A percentile compares a stretch with the other conserved stretches of the same genome.
Evolutionary conservation across 495 filamentous ascomycete species (phyloP).

Genomic region (Penicillium nucicola): DNA sequence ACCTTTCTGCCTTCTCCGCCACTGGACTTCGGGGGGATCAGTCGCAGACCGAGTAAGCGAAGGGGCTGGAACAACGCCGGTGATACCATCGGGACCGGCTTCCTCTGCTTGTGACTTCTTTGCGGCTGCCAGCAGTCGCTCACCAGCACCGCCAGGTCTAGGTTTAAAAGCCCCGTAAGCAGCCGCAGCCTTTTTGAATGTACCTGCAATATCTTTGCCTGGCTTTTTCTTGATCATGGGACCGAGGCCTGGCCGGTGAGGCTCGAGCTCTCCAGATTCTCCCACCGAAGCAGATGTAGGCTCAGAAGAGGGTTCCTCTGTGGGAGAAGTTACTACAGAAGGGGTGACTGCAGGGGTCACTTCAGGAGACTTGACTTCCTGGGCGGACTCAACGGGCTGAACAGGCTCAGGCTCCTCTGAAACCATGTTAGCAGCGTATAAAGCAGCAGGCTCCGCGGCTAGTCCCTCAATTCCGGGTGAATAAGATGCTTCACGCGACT

Average conservation of each 20-base stretch:
- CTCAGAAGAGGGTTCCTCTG: not conserved
- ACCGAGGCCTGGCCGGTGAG: slow-evolving; percentile 72
- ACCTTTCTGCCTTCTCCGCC: slow-evolving; percentile 9
- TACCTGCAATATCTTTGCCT: slow-evolving; percentile 65
- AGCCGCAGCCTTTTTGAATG: slow-evolving; percentile 80
- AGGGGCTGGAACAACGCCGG: slow-evolving; percentile 78
- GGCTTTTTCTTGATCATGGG: slow-evolving; percentile 87
- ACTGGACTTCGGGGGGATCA: slow-evolving; percentile 23
- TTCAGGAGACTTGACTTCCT: not conserved
- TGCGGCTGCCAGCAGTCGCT: slow-evolving; percentile 56
- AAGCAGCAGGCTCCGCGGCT: slow-evolving; percentile 13
- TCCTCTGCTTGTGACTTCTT: slow-evolving; percentile 51
- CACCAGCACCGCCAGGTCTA: slow-evolving; percentile 74
- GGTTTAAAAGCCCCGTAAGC: slow-evolving; percentile 84
- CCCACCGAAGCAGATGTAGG: slow-evolving; percentile 22
- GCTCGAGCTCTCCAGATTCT: slow-evolving; percentile 40
- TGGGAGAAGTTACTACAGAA: not conserved
- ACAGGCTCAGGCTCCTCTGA: not conserved
- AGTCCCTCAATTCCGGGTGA: slow-evolving; percentile 3
- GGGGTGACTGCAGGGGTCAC: not conserved
- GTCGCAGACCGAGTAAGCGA: slow-evolving; percentile 36
- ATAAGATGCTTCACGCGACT: not conserved
- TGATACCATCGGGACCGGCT: slow-evolving; percentile 81
- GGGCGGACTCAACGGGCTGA: too few relatives aligned
- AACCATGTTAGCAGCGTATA: slow-evolving; percentile 10